These are phyloP conservation scores for Hyphopichia burtonii DNA, from an alignment of 1,139 yeast genomes.

Conservation along the genomic window DNA sequence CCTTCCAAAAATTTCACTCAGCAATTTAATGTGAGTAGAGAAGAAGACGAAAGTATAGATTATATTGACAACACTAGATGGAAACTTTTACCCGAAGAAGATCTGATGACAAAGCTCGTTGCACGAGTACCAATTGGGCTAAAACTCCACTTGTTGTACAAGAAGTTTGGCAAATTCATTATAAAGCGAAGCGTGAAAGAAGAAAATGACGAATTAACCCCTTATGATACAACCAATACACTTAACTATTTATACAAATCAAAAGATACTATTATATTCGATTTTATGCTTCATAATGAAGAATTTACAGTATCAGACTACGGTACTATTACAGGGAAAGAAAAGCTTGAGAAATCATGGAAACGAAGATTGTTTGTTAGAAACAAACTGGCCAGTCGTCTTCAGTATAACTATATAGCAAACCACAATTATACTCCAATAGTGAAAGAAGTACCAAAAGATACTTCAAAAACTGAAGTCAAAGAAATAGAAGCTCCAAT, in stretches of 20 bases:
- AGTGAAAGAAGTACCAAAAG: not conserved
- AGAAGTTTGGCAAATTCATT: constrained; percentile 8
- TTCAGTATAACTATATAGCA: constrained; percentile 1
- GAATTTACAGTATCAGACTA: constrained; percentile 1
- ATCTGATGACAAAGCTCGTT: constrained; percentile 9
- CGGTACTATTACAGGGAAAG: not conserved
- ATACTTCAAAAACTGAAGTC: not conserved
- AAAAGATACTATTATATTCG: constrained; percentile 13
- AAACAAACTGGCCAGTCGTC: not conserved
- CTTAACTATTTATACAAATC: constrained; percentile 4
- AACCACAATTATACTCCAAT: not conserved
- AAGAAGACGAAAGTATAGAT: constrained; percentile 1
- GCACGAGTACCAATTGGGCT: constrained; percentile 26
- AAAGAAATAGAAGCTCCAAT: not conserved
- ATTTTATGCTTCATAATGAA: constrained; percentile 19
- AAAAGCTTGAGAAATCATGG: constrained; percentile 2
- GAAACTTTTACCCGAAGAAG: constrained; percentile 14
- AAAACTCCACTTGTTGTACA: constrained; percentile 19
- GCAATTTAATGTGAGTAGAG: constrained; percentile 2
- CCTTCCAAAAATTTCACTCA: constrained; percentile 7
- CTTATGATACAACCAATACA: constrained; percentile 5
- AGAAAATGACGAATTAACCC: not conserved
- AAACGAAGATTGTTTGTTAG: not conserved
- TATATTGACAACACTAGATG: constrained; percentile 24
- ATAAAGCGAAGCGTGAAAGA: not conserved